These are phyloP conservation scores for Helichrysum umbraculigerum DNA, from an alignment of 129 eudicot species.

Conservation along the genomic window DNA sequence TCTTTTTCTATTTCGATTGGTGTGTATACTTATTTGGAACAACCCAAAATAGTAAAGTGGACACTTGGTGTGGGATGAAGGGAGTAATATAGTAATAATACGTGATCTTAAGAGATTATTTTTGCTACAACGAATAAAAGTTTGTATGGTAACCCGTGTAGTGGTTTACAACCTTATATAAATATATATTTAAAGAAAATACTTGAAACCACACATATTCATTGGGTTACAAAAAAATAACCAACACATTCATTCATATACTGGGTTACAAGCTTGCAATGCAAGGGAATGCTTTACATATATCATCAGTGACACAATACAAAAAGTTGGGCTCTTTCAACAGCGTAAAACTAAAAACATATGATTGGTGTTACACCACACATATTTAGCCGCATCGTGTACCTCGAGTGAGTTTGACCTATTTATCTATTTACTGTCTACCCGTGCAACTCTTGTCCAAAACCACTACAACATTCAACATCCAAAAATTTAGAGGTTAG, in stretches of 20 bases:
- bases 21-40: too few relatives aligned
- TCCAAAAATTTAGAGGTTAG: background rate
- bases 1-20: too few relatives aligned
- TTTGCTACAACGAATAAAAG: too few relatives aligned
- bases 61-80: too few relatives aligned
- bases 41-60: too few relatives aligned
- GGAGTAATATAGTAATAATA: too few relatives aligned
- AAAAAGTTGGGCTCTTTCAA: slow-evolving; percentile 25
- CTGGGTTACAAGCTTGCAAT: slow-evolving; percentile 13
- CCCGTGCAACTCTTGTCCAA: slow-evolving; percentile 14
- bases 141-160: too few relatives aligned
- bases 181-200: too few relatives aligned
- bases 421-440: slow-evolving; percentile 4
- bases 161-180: too few relatives aligned
- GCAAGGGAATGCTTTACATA: slow-evolving; percentile 27
- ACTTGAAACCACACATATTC: too few relatives aligned
- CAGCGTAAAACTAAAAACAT: slow-evolving; percentile 16
- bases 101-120: too few relatives aligned
- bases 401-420: slow-evolving; percentile 8
- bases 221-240: too few relatives aligned
- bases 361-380: background rate
- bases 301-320: slow-evolving; percentile 16
- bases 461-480: background rate
- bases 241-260: background rate
- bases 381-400: background rate